Percentiles rank a stretch among this genome's conserved stretches.
Evolutionary conservation across 2,329 filamentous ascomycete genomes (phyloP).

Genomic region (Trichoderma atroviride): DNA sequence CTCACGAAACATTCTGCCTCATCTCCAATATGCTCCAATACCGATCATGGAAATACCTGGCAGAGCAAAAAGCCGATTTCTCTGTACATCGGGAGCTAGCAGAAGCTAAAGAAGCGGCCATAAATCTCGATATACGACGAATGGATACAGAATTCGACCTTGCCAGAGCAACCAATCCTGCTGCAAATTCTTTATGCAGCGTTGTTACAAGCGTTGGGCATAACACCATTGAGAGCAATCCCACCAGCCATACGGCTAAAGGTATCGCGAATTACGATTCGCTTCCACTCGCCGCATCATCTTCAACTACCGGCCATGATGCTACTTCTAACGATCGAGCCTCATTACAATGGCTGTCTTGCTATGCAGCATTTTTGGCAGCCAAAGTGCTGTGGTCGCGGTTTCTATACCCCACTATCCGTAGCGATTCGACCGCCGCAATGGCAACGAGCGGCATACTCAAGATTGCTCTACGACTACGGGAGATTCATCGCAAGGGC

Average conservation of each 20-base stretch:
- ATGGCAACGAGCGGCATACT: slow-evolving; percentile 2
- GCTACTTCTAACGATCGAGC: neutral
- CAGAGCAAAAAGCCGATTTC: neutral
- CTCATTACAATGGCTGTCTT: neutral
- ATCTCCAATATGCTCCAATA: slow-evolving; percentile 20
- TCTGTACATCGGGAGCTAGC: neutral
- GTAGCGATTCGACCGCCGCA: slow-evolving; percentile 8
- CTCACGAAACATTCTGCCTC: slow-evolving; percentile 19
- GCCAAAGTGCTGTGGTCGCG: neutral
- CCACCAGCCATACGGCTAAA: neutral
- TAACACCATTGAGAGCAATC: neutral
- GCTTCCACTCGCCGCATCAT: neutral
- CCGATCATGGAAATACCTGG: slow-evolving; percentile 8
- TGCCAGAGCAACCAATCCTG: neutral
- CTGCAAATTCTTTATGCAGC: neutral
- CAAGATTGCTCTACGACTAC: slow-evolving; percentile 3
- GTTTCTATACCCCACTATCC: neutral
- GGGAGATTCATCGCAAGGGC: neutral
- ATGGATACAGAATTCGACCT: neutral
- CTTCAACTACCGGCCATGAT: neutral
- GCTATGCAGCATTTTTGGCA: neutral
- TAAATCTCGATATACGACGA: neutral
- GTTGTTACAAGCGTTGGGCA: neutral
- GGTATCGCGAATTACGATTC: neutral
- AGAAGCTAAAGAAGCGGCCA: neutral